Evolutionary conservation across 2,329 filamentous ascomycete genomes (phyloP).

Genomic region (Pseudogymnoascus sp.): DNA sequence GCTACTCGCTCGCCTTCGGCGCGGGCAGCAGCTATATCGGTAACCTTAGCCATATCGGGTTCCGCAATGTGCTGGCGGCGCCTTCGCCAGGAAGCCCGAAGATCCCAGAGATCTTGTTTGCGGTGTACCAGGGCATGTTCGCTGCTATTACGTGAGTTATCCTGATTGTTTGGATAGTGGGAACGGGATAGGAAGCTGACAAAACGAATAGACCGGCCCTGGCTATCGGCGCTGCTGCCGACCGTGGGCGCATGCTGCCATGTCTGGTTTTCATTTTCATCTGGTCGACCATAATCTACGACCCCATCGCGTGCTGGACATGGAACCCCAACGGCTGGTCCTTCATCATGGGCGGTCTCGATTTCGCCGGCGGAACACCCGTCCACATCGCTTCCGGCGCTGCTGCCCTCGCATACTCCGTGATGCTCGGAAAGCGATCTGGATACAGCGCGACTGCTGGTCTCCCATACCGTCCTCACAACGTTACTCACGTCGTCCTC

Average conservation of each 20-base stretch:
- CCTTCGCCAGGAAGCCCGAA: slow-evolving; percentile 66
- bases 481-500: slow-evolving; percentile 85
- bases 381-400: slow-evolving; percentile 81
- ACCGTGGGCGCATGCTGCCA: slow-evolving; percentile 80
- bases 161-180: neutral
- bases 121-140: slow-evolving; percentile 84
- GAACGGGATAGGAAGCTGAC: slow-evolving; percentile 9
- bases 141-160: slow-evolving; percentile 62
- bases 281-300: slow-evolving; percentile 85
- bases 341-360: slow-evolving; percentile 19
- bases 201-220: slow-evolving; percentile 55
- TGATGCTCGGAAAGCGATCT: slow-evolving; percentile 66
- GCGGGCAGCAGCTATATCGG: slow-evolving; percentile 57
- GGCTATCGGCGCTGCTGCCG: slow-evolving; percentile 75
- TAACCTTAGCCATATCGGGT: slow-evolving; percentile 69
- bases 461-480: slow-evolving; percentile 86
- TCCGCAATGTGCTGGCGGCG: slow-evolving; percentile 64
- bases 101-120: slow-evolving; percentile 77
- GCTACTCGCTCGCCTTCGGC: slow-evolving; percentile 27
- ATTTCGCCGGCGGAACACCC: slow-evolving; percentile 41
- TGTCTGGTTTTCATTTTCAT: slow-evolving; percentile 89
- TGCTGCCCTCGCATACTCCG: slow-evolving; percentile 79
- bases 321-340: slow-evolving; percentile 81
- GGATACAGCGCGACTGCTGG: slow-evolving; percentile 74
- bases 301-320: slow-evolving; percentile 90